phyloP scores from a whole-genome alignment of 306 rosid genomes.

The Prunus kanzakura region DNA sequence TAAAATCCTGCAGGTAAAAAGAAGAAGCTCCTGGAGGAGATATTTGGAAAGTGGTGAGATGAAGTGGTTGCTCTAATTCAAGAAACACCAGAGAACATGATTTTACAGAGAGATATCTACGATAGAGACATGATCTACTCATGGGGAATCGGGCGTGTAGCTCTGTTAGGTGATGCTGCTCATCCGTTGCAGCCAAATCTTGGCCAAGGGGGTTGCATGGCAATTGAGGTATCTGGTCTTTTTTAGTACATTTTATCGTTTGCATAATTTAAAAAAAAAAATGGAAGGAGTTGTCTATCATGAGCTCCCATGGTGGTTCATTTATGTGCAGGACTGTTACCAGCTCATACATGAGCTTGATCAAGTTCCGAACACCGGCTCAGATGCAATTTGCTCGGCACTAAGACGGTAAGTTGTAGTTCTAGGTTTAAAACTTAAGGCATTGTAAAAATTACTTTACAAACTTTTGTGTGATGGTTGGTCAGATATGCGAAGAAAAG shows the following conservation, averaged over 20 bases:
- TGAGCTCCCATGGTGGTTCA: not conserved
- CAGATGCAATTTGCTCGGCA: not conserved
- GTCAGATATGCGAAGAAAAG: not conserved
- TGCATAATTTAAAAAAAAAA: not conserved
- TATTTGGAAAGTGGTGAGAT: not conserved
- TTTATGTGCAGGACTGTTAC: not conserved
- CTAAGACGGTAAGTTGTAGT: not conserved
- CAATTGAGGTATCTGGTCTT: not conserved
- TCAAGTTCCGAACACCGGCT: not conserved
- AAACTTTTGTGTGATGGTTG: not conserved
- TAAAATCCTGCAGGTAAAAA: not conserved
- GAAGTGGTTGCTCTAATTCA: not conserved
- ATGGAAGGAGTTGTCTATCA: not conserved
- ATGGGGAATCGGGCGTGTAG: not conserved
- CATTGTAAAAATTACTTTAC: not conserved
- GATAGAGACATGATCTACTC: not conserved
- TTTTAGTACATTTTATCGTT: not conserved
- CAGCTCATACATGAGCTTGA: not conserved
- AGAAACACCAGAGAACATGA: not conserved
- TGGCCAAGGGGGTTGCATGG: not conserved
- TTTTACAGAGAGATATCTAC: not conserved
- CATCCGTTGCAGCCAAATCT: not conserved
- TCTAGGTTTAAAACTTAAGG: not conserved
- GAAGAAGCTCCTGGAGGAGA: not conserved
- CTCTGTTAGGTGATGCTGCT: not conserved